Conservation (phyloP, 1,139 yeast species). For the Pichia sp. region DNA sequence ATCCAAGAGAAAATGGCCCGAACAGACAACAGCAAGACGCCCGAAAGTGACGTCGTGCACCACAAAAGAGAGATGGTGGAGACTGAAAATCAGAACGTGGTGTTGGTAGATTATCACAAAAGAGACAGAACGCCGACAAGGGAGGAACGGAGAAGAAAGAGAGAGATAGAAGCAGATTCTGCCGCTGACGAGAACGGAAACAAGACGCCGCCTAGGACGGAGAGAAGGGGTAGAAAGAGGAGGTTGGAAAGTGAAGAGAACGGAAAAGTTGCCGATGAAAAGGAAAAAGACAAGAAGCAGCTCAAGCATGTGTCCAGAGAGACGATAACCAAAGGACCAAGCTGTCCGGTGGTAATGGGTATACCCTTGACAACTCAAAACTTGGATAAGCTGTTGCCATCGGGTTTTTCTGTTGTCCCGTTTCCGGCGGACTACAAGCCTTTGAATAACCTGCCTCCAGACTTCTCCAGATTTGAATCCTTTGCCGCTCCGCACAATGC, state of each 20-base stretch:
- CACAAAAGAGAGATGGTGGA: background rate
- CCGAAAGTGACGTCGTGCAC: conserved; percentile 14
- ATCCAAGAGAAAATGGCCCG: conserved; percentile 8
- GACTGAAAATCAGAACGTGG: background rate
- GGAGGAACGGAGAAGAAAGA: conserved; percentile 1
- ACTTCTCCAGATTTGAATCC: conserved; percentile 33
- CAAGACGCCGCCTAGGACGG: conserved; percentile 15
- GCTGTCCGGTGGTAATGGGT: conserved; percentile 43
- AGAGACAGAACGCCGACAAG: conserved; percentile 18
- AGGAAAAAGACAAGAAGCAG: conserved; percentile 11
- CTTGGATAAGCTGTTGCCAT: conserved; percentile 51
- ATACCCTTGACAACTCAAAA: conserved; percentile 47
- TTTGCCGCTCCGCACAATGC: conserved; percentile 27
- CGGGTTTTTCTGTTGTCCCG: conserved; percentile 45
- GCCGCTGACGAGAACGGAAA: conserved; percentile 7
- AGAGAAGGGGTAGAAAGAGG: conserved; percentile 18
- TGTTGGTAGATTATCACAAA: conserved; percentile 9
- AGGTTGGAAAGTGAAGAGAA: conserved; percentile 13
- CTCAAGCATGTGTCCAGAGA: conserved; percentile 1
- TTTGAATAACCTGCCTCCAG: conserved; percentile 33
- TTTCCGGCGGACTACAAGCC: conserved; percentile 49
- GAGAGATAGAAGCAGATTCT: background rate
- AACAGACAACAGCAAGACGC: conserved; percentile 21
- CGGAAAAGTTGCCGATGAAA: conserved; percentile 8
- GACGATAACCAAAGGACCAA: conserved; percentile 36